Percentiles rank a stretch among this genome's conserved stretches.
These are phyloP conservation scores for Colletotrichum gigasporum DNA, from an alignment of 2,329 filamentous ascomycete species.

Conservation along the genomic window DNA sequence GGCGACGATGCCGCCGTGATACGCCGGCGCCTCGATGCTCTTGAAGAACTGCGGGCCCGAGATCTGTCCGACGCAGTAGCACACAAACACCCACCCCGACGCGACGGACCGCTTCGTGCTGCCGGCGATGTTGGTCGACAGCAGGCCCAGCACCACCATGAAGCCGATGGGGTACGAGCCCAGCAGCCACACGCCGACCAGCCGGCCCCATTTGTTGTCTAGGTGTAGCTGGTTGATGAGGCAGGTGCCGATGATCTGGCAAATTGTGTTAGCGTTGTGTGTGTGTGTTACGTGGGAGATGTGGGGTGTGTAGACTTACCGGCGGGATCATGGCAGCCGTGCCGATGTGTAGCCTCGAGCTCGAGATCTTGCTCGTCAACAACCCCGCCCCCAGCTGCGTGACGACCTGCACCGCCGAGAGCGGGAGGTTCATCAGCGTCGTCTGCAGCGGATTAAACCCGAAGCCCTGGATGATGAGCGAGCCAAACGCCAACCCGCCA, in stretches of 20 bases:
- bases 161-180: slow-evolving; percentile 28
- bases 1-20: slow-evolving; percentile 25
- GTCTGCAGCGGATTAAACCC: slow-evolving; percentile 64
- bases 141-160: slow-evolving; percentile 26
- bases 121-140: slow-evolving; percentile 41
- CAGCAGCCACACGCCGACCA: slow-evolving; percentile 23
- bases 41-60: slow-evolving; percentile 43
- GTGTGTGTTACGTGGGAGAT: no score
- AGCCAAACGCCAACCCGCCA: slow-evolving; percentile 15
- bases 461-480: slow-evolving; percentile 61
- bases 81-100: slow-evolving; percentile 41
- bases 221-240: slow-evolving; percentile 26
- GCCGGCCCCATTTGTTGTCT: slow-evolving; percentile 27
- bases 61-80: slow-evolving; percentile 42
- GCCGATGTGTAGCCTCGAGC: slow-evolving; percentile 16
- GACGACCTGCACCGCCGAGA: slow-evolving; percentile 20
- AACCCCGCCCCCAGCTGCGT: slow-evolving; percentile 20
- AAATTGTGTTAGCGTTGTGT: no score
- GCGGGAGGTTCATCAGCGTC: slow-evolving; percentile 65
- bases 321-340: slow-evolving; percentile 24
- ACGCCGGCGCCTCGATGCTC: slow-evolving; percentile 25
- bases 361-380: slow-evolving; percentile 17
- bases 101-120: slow-evolving; percentile 40
- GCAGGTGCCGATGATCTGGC: slow-evolving; percentile 24
- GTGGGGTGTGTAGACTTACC: background rate